These are phyloP conservation scores for Noccaea caerulescens DNA, from an alignment of 345 rosid species.

Conservation along the genomic window DNA sequence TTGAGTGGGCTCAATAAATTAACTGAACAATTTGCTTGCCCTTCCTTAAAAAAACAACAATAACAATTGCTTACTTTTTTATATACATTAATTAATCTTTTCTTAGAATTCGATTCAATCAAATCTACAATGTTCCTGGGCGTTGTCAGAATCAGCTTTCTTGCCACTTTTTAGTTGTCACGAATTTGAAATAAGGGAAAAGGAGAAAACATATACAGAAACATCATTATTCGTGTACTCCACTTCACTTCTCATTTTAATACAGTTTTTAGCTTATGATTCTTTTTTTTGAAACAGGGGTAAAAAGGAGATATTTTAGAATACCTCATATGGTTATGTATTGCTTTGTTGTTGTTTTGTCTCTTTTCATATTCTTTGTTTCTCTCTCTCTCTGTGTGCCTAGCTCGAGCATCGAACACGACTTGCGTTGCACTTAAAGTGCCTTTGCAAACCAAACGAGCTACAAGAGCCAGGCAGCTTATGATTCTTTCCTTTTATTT, in stretches of 20 bases:
- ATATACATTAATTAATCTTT: not conserved
- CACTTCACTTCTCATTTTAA: constrained; percentile 16
- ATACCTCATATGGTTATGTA: too few relatives aligned
- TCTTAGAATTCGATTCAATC: constrained; percentile 8
- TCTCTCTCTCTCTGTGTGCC: too few relatives aligned
- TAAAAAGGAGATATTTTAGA: too few relatives aligned
- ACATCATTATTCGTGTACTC: constrained; percentile 36
- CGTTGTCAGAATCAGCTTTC: constrained; percentile 37
- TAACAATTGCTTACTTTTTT: not conserved
- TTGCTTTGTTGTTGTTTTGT: too few relatives aligned
- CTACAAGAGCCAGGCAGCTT: too few relatives aligned
- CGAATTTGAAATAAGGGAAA: constrained; percentile 19
- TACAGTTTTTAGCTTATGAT: not conserved
- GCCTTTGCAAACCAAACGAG: too few relatives aligned
- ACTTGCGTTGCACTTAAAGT: too few relatives aligned
- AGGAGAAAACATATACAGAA: constrained; percentile 14
- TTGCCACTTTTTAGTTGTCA: constrained; percentile 41
- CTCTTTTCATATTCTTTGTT: too few relatives aligned
- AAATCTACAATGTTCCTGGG: constrained; percentile 12
- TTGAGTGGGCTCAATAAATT: constrained; percentile 17
- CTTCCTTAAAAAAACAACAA: not conserved
- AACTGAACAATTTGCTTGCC: constrained; percentile 20
- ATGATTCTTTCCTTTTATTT: too few relatives aligned
- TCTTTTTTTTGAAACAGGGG: not conserved
- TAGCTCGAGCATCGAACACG: too few relatives aligned